A percentile compares a stretch with the other conserved stretches of the same genome.
phyloP scores from a whole-genome alignment of 1,284 basidiomycete species.

The Athelia sp. region DNA sequence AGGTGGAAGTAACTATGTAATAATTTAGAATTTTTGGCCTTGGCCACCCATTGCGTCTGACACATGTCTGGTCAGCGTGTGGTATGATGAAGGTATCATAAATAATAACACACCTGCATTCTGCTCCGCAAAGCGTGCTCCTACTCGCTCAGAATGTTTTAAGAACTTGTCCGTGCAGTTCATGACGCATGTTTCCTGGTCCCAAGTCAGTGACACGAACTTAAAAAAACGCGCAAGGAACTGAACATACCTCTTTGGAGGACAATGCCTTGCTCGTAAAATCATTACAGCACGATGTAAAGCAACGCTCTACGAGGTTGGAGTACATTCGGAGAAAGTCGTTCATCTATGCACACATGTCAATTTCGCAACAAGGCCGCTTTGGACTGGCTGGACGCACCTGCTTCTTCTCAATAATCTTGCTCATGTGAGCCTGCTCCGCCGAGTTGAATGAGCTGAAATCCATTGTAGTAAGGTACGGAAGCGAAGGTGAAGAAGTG shows the following conservation, averaged over 20 bases:
- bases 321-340: constrained; percentile 97
- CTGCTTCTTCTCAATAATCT: constrained; percentile 92
- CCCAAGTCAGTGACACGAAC: constrained; percentile 2
- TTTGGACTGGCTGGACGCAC: constrained; percentile 38
- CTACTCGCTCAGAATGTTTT: constrained; percentile 94
- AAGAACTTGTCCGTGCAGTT: constrained; percentile 92
- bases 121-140: constrained; percentile 86
- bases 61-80: not conserved
- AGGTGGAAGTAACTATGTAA: not conserved
- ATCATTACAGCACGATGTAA: constrained; percentile 92
- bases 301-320: constrained; percentile 94
- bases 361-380: not conserved
- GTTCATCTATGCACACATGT: constrained; percentile 76
- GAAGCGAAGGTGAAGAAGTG: too few species aligned
- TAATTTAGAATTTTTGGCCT: constrained; percentile 1
- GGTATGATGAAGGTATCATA: not conserved
- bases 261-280: constrained; percentile 94
- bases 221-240: constrained; percentile 8
- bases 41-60: constrained; percentile 27
- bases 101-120: constrained; percentile 67
- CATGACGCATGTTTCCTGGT: constrained; percentile 64
- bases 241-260: constrained; percentile 77
- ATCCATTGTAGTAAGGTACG: constrained; percentile 69
- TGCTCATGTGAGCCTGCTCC: constrained; percentile 89
- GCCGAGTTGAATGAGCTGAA: constrained; percentile 80